A percentile compares a stretch with the other conserved stretches of the same genome.
Evolutionary conservation across 805 yeast genomes (phyloP).

Genomic region (Torulaspora delbrueckii): DNA sequence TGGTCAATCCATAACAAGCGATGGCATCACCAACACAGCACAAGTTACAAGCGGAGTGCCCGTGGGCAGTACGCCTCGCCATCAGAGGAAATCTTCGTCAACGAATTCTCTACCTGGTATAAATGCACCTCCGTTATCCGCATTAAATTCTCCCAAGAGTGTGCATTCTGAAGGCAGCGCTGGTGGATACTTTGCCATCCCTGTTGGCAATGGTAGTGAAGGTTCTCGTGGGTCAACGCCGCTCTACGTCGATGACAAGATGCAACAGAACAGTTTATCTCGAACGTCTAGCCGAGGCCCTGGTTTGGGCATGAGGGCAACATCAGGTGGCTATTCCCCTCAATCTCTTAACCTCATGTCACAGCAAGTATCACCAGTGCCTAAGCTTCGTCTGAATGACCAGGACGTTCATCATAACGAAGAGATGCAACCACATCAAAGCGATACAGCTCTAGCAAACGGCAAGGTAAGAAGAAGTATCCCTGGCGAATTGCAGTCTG

Average conservation of each 20-base stretch:
- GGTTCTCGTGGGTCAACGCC: constrained; percentile 22
- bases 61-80: constrained; percentile 10
- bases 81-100: constrained; percentile 24
- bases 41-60: constrained; percentile 11
- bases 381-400: constrained; percentile 22
- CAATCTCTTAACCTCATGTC: constrained; percentile 3
- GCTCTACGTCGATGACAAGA: constrained; percentile 12
- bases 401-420: constrained; percentile 12
- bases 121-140: constrained; percentile 9
- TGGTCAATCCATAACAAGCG: constrained; percentile 22
- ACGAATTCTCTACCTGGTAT: constrained; percentile 14
- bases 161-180: constrained; percentile 25
- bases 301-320: constrained; percentile 7
- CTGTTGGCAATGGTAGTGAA: constrained; percentile 20
- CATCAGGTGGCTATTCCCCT: constrained; percentile 12
- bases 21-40: constrained; percentile 19
- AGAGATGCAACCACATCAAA: constrained; percentile 1
- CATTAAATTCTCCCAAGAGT: constrained; percentile 27
- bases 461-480: constrained; percentile 12
- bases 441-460: constrained; percentile 7
- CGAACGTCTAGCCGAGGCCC: constrained; percentile 20
- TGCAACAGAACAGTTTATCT: constrained; percentile 12
- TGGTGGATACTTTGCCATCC: constrained; percentile 37
- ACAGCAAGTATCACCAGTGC: constrained; percentile 12
- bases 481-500: constrained; percentile 12